Evolutionary conservation across 129 eudicot species (phyloP).

Genomic region (Tagetes erecta): DNA sequence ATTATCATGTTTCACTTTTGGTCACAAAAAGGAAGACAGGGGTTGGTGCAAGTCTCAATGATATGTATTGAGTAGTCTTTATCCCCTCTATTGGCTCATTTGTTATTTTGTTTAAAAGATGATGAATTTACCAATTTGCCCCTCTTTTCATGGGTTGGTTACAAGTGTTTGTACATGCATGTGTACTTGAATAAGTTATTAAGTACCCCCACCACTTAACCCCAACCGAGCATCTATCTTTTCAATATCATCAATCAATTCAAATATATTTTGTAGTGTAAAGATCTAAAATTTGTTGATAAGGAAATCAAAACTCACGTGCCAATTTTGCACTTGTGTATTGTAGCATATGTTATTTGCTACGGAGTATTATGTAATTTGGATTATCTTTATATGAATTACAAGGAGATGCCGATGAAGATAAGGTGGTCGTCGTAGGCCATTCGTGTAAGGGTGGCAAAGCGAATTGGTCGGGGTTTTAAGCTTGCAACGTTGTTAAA

Average conservation of each 20-base stretch:
- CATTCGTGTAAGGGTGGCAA: too few species aligned
- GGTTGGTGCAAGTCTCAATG: constrained; percentile 21
- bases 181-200: constrained; percentile 10
- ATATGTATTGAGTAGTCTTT: constrained; percentile 22
- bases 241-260: not conserved
- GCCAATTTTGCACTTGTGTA: not conserved
- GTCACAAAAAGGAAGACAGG: constrained; percentile 10
- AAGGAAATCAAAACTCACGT: not conserved
- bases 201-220: constrained; percentile 12
- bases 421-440: too few species aligned
- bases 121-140: constrained; percentile 7
- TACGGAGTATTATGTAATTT: too few species aligned
- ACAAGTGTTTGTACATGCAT: not conserved
- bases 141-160: not conserved
- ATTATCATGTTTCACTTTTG: constrained; percentile 34
- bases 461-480: too few species aligned
- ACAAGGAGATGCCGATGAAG: too few species aligned
- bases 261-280: not conserved
- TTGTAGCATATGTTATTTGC: too few species aligned
- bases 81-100: constrained; percentile 9
- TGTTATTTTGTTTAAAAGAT: not conserved
- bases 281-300: not conserved
- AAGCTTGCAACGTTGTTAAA: not conserved
- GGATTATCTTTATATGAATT: too few species aligned
- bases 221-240: constrained; percentile 18